phyloP scores from a whole-genome alignment of 805 yeast genomes.

The Hanseniaspora guilliermondii region DNA sequence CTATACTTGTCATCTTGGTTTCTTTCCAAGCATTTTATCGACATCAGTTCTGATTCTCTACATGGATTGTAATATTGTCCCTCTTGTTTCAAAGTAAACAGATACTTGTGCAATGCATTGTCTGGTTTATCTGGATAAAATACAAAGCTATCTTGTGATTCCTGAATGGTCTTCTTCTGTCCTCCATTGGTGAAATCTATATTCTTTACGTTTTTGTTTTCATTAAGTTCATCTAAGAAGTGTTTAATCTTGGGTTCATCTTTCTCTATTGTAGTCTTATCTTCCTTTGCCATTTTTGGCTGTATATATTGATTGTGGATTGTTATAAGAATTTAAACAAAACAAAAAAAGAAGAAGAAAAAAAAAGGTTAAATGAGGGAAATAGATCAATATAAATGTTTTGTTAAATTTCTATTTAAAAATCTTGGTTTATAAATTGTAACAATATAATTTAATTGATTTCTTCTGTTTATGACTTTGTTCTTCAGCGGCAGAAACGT shows the following conservation, averaged over 20 bases:
- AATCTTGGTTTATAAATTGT: too few species aligned
- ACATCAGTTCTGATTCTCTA: slow-evolving; percentile 76
- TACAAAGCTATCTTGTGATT: slow-evolving; percentile 18
- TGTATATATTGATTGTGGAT: background rate
- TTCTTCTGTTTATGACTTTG: too few species aligned
- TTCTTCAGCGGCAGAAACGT: too few species aligned
- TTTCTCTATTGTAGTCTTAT: background rate
- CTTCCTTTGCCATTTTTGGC: background rate
- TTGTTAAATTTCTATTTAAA: too few species aligned
- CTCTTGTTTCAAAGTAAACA: slow-evolving; percentile 63
- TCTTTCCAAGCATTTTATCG: slow-evolving; percentile 67
- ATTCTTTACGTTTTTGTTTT: slow-evolving; percentile 16
- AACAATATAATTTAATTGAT: too few species aligned
- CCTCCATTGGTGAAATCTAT: slow-evolving; percentile 21
- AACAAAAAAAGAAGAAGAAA: too few species aligned
- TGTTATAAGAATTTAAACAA: too few species aligned
- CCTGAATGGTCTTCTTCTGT: background rate
- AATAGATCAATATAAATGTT: too few species aligned
- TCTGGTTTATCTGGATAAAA: slow-evolving; percentile 77
- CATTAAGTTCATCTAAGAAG: slow-evolving; percentile 10
- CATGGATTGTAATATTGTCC: slow-evolving; percentile 89
- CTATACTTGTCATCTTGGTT: slow-evolving; percentile 57
- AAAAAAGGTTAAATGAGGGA: background rate
- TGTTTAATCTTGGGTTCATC: slow-evolving; percentile 2
- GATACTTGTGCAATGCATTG: slow-evolving; percentile 49